Conservation (phyloP, 2,329 filamentous ascomycete species). For the Epichloe sibirici region DNA sequence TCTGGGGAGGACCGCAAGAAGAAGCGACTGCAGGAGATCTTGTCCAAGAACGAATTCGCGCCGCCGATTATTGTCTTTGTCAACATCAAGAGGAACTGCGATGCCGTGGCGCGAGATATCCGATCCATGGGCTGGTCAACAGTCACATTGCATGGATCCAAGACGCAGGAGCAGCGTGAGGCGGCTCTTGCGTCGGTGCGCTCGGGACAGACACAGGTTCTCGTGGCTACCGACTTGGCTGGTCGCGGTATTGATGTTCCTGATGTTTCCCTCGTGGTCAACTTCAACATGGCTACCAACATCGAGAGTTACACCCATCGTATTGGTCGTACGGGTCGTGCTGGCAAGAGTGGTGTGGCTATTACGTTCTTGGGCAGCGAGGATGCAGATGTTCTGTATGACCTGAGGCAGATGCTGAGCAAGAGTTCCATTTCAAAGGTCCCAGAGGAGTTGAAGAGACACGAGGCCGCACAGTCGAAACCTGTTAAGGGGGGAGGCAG, state of each 20-base stretch:
- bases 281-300: constrained; percentile 94
- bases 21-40: constrained; percentile 86
- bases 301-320: constrained; percentile 97
- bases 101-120: constrained; percentile 87
- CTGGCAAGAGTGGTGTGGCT: constrained; percentile 89
- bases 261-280: constrained; percentile 86
- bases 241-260: constrained; percentile 96
- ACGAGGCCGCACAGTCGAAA: constrained; percentile 85
- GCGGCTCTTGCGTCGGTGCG: constrained; percentile 79
- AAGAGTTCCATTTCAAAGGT: constrained; percentile 84
- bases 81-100: constrained; percentile 99
- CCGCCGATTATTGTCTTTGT: constrained; percentile 97
- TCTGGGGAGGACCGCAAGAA: constrained; percentile 89
- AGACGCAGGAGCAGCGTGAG: constrained; percentile 96
- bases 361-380: constrained; percentile 92
- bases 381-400: constrained; percentile 82
- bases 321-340: constrained; percentile 92
- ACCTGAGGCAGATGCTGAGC: constrained; percentile 87
- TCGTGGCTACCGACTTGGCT: constrained; percentile 91
- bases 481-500: constrained; percentile 31
- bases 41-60: constrained; percentile 65
- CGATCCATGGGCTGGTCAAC: constrained; percentile 84
- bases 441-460: constrained; percentile 79
- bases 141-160: constrained; percentile 87
- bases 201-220: constrained; percentile 66